Evolutionary conservation across 129 eudicot species (phyloP), one percentile per base, ranked within the genome.

Genomic region (Flaveria brownii): DNA sequence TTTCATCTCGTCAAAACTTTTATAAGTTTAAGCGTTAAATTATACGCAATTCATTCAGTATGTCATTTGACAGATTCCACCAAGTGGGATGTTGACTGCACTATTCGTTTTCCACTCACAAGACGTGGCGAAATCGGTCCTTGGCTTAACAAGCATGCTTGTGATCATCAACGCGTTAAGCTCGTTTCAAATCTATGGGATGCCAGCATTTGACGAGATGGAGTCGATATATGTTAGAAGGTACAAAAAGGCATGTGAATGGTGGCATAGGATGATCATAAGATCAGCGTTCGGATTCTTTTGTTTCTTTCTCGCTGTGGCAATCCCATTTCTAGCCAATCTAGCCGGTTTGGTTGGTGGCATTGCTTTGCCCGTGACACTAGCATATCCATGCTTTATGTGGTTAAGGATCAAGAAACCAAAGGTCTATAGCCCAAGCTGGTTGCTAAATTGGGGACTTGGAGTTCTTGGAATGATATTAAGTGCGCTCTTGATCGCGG

Each of bases 341-440:
- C 68, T 62, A 13, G 68, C 68, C 10, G 68, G 68, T 9, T 62
- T 62, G 68, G 17, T 62, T 33, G 68, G 68, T 62, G 68, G 68
- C 45, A 28, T 62, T 28, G 68, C 68, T 0, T 30, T 62, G 68
- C 68, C 68, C 2, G 68, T 62, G 5, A 62, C 68, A 28, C 20
- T 62, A 14, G 68, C 68, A 14, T 62, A 62, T 62, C 68, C 68
- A 5, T 62, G 68, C 68, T 62, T 62, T 15, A 62, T 62, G 68
- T 62, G 68, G 68, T 2, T 62, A 28, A 62, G 45, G 45, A 62
- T 62, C 5, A 62, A 62, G 43, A 62, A 62, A 62, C 68, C 68
- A 62, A 62, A 62, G 68, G 68, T 15, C 11, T 62, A 62, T 28
- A 14, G 68, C 45, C 18, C 22, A n/a, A 26, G 8, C 2, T 62